Evolutionary conservation across 306 rosid genomes (phyloP).

Genomic region (Coriaria nepalensis): DNA sequence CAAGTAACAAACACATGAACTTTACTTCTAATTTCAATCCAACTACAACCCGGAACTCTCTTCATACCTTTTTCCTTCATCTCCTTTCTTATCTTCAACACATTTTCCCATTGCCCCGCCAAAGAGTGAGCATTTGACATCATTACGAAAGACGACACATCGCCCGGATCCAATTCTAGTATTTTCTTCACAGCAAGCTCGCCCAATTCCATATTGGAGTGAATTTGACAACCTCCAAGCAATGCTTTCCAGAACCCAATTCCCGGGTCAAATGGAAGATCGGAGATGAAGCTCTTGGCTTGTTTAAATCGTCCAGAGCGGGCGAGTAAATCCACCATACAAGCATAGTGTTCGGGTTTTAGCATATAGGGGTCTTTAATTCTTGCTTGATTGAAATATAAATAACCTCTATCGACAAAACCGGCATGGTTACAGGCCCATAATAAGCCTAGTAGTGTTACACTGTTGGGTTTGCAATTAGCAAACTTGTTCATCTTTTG

Average conservation of each 20-base stretch:
- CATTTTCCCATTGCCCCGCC: constrained; percentile 68
- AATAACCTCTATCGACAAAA: constrained; percentile 54
- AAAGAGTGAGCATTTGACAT: constrained; percentile 79
- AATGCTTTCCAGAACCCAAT: constrained; percentile 88
- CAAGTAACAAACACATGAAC: constrained; percentile 50
- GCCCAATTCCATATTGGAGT: constrained; percentile 53
- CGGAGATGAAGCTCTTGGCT: constrained; percentile 46
- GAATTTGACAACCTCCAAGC: constrained; percentile 89
- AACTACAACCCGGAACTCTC: constrained; percentile 85
- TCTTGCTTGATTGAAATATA: constrained; percentile 47
- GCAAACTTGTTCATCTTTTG: constrained; percentile 31
- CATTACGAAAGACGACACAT: constrained; percentile 78
- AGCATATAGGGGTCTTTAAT: constrained; percentile 31
- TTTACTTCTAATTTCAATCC: constrained; percentile 64
- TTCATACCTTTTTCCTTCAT: constrained; percentile 76
- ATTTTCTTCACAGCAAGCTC: constrained; percentile 60
- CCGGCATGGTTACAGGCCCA: constrained; percentile 95
- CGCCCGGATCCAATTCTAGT: constrained; percentile 61
- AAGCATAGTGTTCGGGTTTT: constrained; percentile 81
- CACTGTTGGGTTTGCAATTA: constrained; percentile 39
- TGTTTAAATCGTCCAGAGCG: constrained; percentile 55
- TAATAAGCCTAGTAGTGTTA: constrained; percentile 65
- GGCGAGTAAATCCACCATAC: constrained; percentile 74
- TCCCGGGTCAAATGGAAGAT: constrained; percentile 64
- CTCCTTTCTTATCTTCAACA: constrained; percentile 42